Evolutionary conservation across 441 rosid genomes (phyloP), one percentile per base, ranked within the genome.

Genomic region (Gossypium davidsonii): DNA sequence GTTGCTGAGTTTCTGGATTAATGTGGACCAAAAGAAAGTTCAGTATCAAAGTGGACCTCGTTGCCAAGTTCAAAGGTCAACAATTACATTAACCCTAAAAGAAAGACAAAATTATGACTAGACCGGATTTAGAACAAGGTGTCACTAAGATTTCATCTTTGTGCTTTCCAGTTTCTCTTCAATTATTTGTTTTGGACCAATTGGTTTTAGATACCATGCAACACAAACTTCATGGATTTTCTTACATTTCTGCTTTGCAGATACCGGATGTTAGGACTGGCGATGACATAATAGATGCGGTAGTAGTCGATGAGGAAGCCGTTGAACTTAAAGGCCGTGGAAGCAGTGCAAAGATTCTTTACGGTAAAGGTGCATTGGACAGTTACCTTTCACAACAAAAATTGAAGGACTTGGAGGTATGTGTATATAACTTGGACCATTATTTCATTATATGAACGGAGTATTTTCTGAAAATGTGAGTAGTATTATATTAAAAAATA

Each of bases 221-320:
- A 4, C 11, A 12, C 42, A 9, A 10, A 31, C 11, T 15, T 65
- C 1, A 17, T 21, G 15, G 51, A 12, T 73, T 52, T 73, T 37
- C 8, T 57, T 11, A 1, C n/a, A 23, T 42, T 10, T 12, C 20
- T 57, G 49, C 52, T 61, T 75, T 34, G 85, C 85, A 95, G 99
- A 91, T 95, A 75, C 99, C 99, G 0, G 98, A 93, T 34, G 86
- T 80, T 25, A 84, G 94, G 79, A 82, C 79, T 0, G 97, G 91
- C 17, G 90, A 83, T 2, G 85, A 86, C 55, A 73, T 89, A 67
- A 93, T 95, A 81, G 98, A 91, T 68, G 97, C 91, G 1, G 99
- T 90, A 20, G 87, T 95, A 55, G 91, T 95, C 14, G 92, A 90
- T 15, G 91, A 91, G 51, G 97, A 89, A 68, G 91, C 95, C 3